Conservation (phyloP, 2,329 filamentous ascomycete species). For the Fusarium sp. region DNA sequence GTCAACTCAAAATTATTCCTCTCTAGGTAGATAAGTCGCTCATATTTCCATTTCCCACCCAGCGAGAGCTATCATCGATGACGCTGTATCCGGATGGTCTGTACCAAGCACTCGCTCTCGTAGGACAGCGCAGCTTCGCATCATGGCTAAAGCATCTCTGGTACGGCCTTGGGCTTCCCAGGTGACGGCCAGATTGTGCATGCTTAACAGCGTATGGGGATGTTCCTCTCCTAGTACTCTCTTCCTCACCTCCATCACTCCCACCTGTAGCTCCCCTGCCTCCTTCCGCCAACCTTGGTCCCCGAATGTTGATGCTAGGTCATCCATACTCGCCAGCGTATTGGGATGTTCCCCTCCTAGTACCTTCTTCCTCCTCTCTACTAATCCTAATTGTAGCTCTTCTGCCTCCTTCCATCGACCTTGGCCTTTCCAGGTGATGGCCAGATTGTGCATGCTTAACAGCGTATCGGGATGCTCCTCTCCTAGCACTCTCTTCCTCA, state of each 20-base stretch:
- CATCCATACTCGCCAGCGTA: neutral
- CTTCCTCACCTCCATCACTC: no score
- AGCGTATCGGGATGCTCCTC: neutral
- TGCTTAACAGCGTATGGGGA: neutral
- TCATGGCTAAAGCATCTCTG: constrained; percentile 7
- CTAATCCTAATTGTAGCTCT: no score
- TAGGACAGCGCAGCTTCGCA: neutral
- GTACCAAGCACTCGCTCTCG: neutral
- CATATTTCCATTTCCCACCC: neutral
- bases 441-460: accelerated
- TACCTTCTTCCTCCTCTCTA: no score
- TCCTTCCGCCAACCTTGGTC: neutral
- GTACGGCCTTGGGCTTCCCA: neutral
- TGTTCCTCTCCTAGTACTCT: no score
- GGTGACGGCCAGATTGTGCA: neutral
- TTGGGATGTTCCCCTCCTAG: no score
- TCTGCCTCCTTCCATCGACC: no score
- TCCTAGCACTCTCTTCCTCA: no score
- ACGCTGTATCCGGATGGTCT: neutral
- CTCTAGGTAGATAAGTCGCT: constrained; percentile 2
- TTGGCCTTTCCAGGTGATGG: no score
- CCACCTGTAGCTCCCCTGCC: neutral
- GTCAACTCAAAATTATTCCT: constrained; percentile 3
- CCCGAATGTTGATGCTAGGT: neutral
- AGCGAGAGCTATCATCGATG: neutral